Percentiles rank a stretch among this genome's conserved stretches.
These are phyloP conservation scores for Claviceps pazoutovae DNA, from an alignment of 2,329 filamentous ascomycete genomes.

Conservation along the genomic window DNA sequence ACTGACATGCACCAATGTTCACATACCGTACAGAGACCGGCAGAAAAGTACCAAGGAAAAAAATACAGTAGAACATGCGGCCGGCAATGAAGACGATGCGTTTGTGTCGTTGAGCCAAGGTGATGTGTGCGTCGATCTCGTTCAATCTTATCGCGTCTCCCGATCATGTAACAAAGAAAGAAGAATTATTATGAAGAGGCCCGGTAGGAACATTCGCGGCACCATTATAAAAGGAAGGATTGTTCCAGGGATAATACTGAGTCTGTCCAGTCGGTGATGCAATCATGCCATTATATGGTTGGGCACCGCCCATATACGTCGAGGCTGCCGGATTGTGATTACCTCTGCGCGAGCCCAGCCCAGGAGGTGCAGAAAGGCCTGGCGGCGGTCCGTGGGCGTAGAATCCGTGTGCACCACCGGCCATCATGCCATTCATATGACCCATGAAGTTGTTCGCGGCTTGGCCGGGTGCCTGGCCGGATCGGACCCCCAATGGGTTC, in stretches of 20 bases:
- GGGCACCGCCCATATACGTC: conserved; percentile 10
- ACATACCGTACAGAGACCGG: not conserved
- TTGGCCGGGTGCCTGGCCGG: conserved; percentile 46
- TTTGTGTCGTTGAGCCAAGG: not conserved
- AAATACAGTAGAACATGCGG: not conserved
- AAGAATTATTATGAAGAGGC: conserved; percentile 9
- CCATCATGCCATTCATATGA: conserved; percentile 45
- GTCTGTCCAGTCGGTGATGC: conserved; percentile 8
- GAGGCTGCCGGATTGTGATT: conserved; percentile 12
- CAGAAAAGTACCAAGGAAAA: not conserved
- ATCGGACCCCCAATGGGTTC: conserved; percentile 86
- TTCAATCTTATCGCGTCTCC: conserved; percentile 11
- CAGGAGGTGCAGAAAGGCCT: conserved; percentile 63
- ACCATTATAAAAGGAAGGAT: conserved; percentile 10
- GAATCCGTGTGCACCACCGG: conserved; percentile 39
- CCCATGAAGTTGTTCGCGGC: conserved; percentile 27
- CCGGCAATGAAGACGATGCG: not conserved
- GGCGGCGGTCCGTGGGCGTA: conserved; percentile 66
- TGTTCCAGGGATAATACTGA: conserved; percentile 13
- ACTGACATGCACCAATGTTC: not conserved
- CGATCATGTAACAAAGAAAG: conserved; percentile 22
- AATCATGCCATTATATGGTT: conserved; percentile 4
- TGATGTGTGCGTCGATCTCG: not conserved
- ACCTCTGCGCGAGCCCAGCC: conserved; percentile 31
- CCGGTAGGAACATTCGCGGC: conserved; percentile 11